Percentiles rank a stretch among this genome's conserved stretches.
Evolutionary conservation across 1,139 yeast species (phyloP).

Genomic region (Kodamaea fungicola): DNA sequence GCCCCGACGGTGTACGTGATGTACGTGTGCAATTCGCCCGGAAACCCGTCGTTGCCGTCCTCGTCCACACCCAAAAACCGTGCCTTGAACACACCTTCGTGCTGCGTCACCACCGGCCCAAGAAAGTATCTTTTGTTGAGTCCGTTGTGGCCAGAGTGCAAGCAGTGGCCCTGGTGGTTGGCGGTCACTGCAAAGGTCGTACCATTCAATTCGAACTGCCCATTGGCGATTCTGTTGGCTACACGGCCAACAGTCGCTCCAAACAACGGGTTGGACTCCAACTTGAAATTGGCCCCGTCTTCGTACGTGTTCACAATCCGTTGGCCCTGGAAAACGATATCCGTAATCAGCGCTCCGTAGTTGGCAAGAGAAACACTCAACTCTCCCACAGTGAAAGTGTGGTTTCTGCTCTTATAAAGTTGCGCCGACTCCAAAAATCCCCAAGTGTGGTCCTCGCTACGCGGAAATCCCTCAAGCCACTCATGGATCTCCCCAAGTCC

Average conservation of each 20-base stretch:
- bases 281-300: conserved; percentile 33
- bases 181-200: conserved; percentile 34
- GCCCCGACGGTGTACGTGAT: conserved; percentile 41
- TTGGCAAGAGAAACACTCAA: conserved; percentile 47
- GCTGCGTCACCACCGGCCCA: conserved; percentile 46
- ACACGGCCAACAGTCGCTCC: conserved; percentile 65
- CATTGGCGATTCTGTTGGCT: conserved; percentile 58
- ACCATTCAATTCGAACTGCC: conserved; percentile 41
- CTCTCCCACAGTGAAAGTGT: conserved; percentile 31
- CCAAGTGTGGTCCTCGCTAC: conserved; percentile 34
- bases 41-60: conserved; percentile 53
- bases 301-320: conserved; percentile 34
- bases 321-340: conserved; percentile 32
- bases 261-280: conserved; percentile 44
- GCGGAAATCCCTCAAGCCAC: background rate
- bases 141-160: conserved; percentile 54
- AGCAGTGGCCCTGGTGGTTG: conserved; percentile 42
- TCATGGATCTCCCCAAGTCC: conserved; percentile 31
- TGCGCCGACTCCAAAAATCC: conserved; percentile 20
- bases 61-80: conserved; percentile 41
- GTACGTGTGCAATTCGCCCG: conserved; percentile 45
- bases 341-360: conserved; percentile 51
- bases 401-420: conserved; percentile 34
- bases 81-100: conserved; percentile 30
- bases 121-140: conserved; percentile 47